Base-by-base conservation (phyloP, 129 eudicot genomes). In the Sambucus nigra region DNA sequence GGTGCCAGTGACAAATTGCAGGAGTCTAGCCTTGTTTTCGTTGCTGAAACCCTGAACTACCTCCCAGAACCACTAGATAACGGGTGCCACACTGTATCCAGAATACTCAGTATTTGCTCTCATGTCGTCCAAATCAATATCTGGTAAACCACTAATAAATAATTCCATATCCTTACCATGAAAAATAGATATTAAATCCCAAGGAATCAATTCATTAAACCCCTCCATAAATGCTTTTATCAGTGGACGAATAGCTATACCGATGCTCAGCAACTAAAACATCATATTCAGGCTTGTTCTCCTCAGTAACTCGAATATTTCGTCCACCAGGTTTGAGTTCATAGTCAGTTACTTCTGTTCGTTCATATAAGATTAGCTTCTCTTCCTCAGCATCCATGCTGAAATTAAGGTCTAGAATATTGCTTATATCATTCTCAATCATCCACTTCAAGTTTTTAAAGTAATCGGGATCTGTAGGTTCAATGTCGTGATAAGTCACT, bases 321-420 rank as follows among this genome's bases (percentile, higher is more conserved):
- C 99, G 83, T 57, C 99, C 99, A 64, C 94, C 96, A 47, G 92
- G 94, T 20, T 73, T 87, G 44, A 92, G 76, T 47, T 92, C 99
- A 68, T 92, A 92, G 69, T 92, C 99, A 7, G 99, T 82, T 25
- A 92, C 99, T 71, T 92, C 84, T 21, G 80, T 65, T 38, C 75
- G 69, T 53, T 92, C 99, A 47, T 89, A 92, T 28, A 92, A 65
- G 55, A 92, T 92, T 61, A 74, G 72, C 73, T 92, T 92, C 70
- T 92, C 99, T 55, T 92, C 99, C 61, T 92, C 99, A 60, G 99
- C 99, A 75, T 92, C 99, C 7, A 92, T 92, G 70, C 99, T 92
- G 66, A 92, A 92, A 16, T 96, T 92, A 38, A 92, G 77, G 69
- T 86, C 96, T 22, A 80, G 55, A 48, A 86, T 53, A 64, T 92